Evolutionary conservation across 345 rosid species (phyloP).

Genomic region (Acer saccharum): DNA sequence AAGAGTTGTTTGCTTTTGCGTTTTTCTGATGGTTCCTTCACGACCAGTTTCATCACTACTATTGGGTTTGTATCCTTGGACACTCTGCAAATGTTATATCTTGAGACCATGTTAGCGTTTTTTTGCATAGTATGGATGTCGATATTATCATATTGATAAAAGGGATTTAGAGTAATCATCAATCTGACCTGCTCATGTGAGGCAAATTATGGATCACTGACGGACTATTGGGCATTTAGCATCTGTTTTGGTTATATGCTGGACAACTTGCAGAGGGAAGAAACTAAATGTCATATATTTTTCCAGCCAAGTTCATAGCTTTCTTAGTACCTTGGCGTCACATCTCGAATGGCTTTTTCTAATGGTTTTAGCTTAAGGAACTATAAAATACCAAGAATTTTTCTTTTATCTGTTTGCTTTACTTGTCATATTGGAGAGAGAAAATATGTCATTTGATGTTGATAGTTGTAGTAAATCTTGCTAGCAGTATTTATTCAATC

Average conservation of each 20-base stretch:
- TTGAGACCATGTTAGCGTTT: background rate
- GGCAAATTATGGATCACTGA: slow-evolving; percentile 8
- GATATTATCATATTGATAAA: background rate
- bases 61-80: slow-evolving; percentile 61
- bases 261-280: too few species aligned
- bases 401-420: background rate
- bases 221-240: background rate
- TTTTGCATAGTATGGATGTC: background rate
- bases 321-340: background rate
- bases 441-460: background rate
- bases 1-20: slow-evolving; percentile 95
- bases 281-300: background rate
- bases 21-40: slow-evolving; percentile 95
- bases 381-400: background rate
- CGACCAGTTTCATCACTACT: slow-evolving; percentile 92
- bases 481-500: slow-evolving; percentile 1
- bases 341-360: background rate
- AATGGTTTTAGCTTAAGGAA: background rate
- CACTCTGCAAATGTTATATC: background rate
- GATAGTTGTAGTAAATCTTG: background rate
- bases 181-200: background rate
- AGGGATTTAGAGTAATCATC: background rate
- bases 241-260: background rate
- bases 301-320: background rate
- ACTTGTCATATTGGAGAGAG: background rate